A percentile compares a stretch with the other conserved stretches of the same genome.
These are phyloP conservation scores for Nemophila menziesii DNA, from an alignment of 257 asterid species.

Conservation along the genomic window DNA sequence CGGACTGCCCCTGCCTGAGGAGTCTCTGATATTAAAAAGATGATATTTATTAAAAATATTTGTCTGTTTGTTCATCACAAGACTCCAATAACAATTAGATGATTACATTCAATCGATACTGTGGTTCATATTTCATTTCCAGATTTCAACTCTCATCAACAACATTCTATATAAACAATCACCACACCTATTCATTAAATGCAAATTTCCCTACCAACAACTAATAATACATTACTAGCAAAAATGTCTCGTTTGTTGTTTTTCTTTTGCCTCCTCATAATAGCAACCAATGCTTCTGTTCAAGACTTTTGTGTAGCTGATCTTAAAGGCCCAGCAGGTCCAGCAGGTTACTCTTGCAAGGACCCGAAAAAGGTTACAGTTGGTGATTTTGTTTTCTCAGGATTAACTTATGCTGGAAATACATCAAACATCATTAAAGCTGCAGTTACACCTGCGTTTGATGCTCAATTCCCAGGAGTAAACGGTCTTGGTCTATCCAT, in stretches of 20 bases:
- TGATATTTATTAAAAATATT: no score
- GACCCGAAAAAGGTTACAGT: constrained; percentile 29
- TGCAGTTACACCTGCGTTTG: constrained; percentile 57
- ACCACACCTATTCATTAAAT: not conserved
- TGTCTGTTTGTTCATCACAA: not conserved
- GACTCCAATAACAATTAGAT: not conserved
- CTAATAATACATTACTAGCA: not conserved
- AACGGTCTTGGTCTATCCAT: constrained; percentile 70
- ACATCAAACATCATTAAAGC: constrained; percentile 60
- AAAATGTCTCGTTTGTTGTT: constrained; percentile 29
- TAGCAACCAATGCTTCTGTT: constrained; percentile 32
- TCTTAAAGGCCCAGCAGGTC: constrained; percentile 32
- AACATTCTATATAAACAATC: not conserved
- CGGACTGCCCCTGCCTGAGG: no score
- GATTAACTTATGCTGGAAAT: constrained; percentile 41
- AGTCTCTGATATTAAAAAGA: no score
- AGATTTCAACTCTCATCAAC: not conserved
- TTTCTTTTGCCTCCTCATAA: constrained; percentile 18
- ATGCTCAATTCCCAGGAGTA: constrained; percentile 52
- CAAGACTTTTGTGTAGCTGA: constrained; percentile 68
- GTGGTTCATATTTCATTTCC: constrained; percentile 1
- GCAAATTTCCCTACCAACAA: not conserved
- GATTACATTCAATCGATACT: not conserved
- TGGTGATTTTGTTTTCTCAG: constrained; percentile 41
- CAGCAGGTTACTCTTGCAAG: constrained; percentile 68